Base-by-base conservation (phyloP, 768 basidiomycete species). In the Kwoniella shandongensis region DNA sequence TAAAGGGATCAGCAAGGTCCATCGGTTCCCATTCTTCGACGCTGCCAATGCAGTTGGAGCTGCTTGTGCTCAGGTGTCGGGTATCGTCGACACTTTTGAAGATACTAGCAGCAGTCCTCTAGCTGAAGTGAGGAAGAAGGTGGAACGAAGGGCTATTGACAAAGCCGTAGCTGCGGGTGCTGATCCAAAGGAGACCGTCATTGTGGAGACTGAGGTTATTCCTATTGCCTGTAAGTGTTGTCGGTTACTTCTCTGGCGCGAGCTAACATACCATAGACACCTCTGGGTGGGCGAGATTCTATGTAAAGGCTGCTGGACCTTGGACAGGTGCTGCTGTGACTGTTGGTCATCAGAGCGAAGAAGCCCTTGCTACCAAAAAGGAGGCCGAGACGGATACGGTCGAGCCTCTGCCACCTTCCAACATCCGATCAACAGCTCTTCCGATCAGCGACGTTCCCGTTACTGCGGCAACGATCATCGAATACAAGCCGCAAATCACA, bases 261-360 rank as follows among this genome's bases (percentile, higher is more conserved):
- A n/a, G n/a, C 60, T 48, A 29, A 32, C 32, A 38, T n/a, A n/a
- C n/a, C n/a, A n/a, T n/a, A 67, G 66, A 71, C 32, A 63, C 69
- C 0, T 44, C 63, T n/a, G 66, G 66, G 7, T 41, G 64, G 35
- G 61, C 59, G 4, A 78, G 83, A 10, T 80, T 86, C 64, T 82
- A 84, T 59, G 83, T 85, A 59, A 81, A 82, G 60, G 86, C 83
- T 1, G 82, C 83, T 3, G 85, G 86, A 1, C 83, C 86, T 50
- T 68, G 63, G 63, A 13, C 65, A 29, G 56, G 72, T 27, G 38
- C 35, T 4, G 42, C 46, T 11, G 51, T 29, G 7, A 49, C 50
- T 2, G 36, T 47, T 25, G 25, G 39, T 8, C 32, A 6, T 32
- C 29, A 50, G 35, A 13, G 10, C 13, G 13, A 50, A 3, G 22